Percentiles rank a stretch among this genome's conserved stretches.
These are phyloP conservation scores for Didymella segeticola DNA, from an alignment of 2,329 filamentous ascomycete genomes.

Conservation along the genomic window DNA sequence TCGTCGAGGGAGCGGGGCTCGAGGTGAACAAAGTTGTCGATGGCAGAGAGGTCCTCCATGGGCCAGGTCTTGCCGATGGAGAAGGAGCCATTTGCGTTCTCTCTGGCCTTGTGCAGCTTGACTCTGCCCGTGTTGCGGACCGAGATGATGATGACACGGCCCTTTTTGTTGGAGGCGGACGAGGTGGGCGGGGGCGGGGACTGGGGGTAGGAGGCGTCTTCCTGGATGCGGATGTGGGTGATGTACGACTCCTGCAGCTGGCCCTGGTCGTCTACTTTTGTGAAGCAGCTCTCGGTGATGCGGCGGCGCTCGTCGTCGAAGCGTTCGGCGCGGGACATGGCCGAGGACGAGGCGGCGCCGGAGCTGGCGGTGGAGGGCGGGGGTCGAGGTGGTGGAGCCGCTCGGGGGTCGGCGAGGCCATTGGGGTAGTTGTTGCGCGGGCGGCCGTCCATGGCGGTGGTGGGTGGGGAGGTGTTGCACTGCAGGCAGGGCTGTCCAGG, in stretches of 20 bases:
- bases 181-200: slow-evolving; percentile 82
- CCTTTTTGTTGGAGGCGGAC: slow-evolving; percentile 79
- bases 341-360: slow-evolving; percentile 30
- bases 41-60: slow-evolving; percentile 82
- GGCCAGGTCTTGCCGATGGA: slow-evolving; percentile 99
- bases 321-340: slow-evolving; percentile 70
- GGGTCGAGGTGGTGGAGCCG: slow-evolving; percentile 35
- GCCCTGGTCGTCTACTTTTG: slow-evolving; percentile 85
- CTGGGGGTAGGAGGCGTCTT: slow-evolving; percentile 84
- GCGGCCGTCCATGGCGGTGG: slow-evolving; percentile 42
- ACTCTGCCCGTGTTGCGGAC: slow-evolving; percentile 92
- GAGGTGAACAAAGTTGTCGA: slow-evolving; percentile 79
- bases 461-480: slow-evolving; percentile 13
- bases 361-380: slow-evolving; percentile 37
- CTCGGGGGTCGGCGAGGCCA: slow-evolving; percentile 31
- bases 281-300: slow-evolving; percentile 94
- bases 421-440: slow-evolving; percentile 43
- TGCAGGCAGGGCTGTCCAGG: no score
- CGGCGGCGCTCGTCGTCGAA: slow-evolving; percentile 97
- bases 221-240: slow-evolving; percentile 89
- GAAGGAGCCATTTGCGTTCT: slow-evolving; percentile 92
- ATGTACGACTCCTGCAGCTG: slow-evolving; percentile 93
- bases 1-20: slow-evolving; percentile 65
- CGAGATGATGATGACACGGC: slow-evolving; percentile 88
- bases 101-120: slow-evolving; percentile 94